Evolutionary conservation across 768 basidiomycete genomes (phyloP), one percentile per base, ranked within the genome.

Genomic region (Podaxis pistillaris): DNA sequence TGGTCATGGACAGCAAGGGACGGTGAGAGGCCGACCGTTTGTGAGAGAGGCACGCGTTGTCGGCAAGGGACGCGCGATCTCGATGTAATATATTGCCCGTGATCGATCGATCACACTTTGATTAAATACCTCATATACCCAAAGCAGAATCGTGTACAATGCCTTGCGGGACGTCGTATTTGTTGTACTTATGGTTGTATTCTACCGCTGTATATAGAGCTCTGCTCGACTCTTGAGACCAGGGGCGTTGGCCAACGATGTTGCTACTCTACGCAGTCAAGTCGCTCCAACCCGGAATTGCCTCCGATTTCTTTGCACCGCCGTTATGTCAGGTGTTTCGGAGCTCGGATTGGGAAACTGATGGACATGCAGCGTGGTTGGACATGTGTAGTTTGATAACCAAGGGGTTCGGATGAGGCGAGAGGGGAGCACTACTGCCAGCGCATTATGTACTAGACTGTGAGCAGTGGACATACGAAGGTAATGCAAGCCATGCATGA

Each of bases 41-140:
- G 77, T 86, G 72, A 86, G 88, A 71, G 82, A 81, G 72, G 79
- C 79, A 73, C 85, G 79, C 72, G 85, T 83, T 63, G 74, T 82
- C 73, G 86, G 88, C 69, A 85, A 81, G 76, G 89, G 91, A 63
- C 87, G 92, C 66, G 90, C 93, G 63, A 91, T 93, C 70, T 94
- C 92, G 65, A 84, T 93, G 85, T 93, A 83, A 82, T 72, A 67
- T 63, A 57, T 55, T 63, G 62, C 53, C 41, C 30, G 17, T 46
- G 65, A 67, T 66, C 66, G 67, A 68, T 71, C 67, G 65, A 70
- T 71, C 67, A 60, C 50, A 63, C 55, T 50, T 60, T 56, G 59
- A 63, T 65, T 57, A 64, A 64, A 37, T 59, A 59, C 50, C 52
- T 38, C 47, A 56, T 37, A 59, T 55, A 57, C 37, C 55, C 55